Evolutionary conservation across 345 rosid genomes (phyloP).

Genomic region (Trapa incisa): DNA sequence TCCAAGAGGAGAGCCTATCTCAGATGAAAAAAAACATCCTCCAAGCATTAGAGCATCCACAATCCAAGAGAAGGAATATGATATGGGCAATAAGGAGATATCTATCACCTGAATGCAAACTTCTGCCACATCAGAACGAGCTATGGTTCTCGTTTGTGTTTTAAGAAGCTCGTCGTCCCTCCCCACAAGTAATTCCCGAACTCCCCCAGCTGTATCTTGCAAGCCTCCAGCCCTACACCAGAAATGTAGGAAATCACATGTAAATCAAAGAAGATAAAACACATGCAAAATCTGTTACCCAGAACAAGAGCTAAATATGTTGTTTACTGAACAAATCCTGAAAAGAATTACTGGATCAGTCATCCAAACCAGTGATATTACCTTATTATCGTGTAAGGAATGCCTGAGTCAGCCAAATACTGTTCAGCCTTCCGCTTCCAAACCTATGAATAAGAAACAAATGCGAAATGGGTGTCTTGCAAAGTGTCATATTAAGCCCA

Average conservation of each 20-base stretch:
- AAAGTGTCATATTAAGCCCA: background rate
- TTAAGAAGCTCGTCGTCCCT: constrained; percentile 90
- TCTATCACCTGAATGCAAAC: constrained; percentile 61
- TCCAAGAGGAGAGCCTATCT: constrained; percentile 58
- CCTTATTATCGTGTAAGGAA: constrained; percentile 96
- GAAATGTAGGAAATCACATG: background rate
- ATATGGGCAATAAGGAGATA: background rate
- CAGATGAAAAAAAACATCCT: background rate
- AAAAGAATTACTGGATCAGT: background rate
- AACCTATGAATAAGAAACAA: constrained; percentile 24
- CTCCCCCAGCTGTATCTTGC: constrained; percentile 83
- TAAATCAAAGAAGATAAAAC: background rate
- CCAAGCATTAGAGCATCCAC: background rate
- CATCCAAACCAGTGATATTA: constrained; percentile 2
- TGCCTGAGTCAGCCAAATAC: constrained; percentile 82
- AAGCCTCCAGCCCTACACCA: constrained; percentile 82
- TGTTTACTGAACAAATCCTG: background rate
- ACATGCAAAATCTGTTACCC: background rate
- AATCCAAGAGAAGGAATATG: background rate
- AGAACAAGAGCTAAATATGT: background rate
- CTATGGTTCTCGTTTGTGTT: constrained; percentile 64
- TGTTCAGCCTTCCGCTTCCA: constrained; percentile 99
- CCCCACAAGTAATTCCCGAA: constrained; percentile 74
- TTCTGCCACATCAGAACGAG: constrained; percentile 84
- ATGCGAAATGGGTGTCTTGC: background rate